phyloP scores from a whole-genome alignment of 2,329 filamentous ascomycete species.

The Alternaria brassicae region DNA sequence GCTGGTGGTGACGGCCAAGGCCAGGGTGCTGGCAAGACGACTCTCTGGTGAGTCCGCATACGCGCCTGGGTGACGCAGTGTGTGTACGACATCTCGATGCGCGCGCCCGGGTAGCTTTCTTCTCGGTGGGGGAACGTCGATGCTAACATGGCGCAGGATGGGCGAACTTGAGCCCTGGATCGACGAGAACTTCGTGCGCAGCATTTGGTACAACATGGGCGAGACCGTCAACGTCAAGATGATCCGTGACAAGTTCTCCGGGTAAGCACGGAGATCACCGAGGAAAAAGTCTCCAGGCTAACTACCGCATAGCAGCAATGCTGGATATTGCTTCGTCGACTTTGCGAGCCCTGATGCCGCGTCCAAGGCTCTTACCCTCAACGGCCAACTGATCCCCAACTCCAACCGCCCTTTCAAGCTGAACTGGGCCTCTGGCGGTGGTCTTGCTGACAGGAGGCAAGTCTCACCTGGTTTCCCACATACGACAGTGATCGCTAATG shows the following conservation, averaged over 20 bases:
- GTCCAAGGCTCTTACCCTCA: conserved; percentile 87
- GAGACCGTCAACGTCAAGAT: conserved; percentile 99
- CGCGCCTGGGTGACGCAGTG: conserved; percentile 1
- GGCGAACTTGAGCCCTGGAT: conserved; percentile 99
- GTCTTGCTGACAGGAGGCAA: conserved; percentile 89
- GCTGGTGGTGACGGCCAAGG: conserved; percentile 45
- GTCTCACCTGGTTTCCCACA: conserved; percentile 30
- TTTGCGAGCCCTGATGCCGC: conserved; percentile 84
- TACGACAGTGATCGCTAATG: conserved; percentile 22
- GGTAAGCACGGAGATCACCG: conserved; percentile 63
- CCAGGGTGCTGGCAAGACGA: conserved; percentile 59
- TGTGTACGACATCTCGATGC: neutral
- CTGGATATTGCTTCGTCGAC: conserved; percentile 98
- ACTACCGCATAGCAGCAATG: conserved; percentile 79
- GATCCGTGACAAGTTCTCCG: conserved; percentile 98
- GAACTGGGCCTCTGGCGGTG: conserved; percentile 98
- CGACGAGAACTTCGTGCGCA: conserved; percentile 98
- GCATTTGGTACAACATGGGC: conserved; percentile 89
- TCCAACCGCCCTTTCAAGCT: conserved; percentile 96
- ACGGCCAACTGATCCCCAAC: conserved; percentile 90
- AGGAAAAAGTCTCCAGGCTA: conserved; percentile 32
- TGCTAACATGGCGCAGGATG: conserved; percentile 72
- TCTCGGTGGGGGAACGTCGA: neutral
- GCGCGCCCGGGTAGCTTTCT: neutral
- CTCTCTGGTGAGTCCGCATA: conserved; percentile 56